Percentiles rank a stretch among this genome's conserved stretches.
phyloP scores from a whole-genome alignment of 2,329 filamentous ascomycete genomes.

The Phoma herbarum region DNA sequence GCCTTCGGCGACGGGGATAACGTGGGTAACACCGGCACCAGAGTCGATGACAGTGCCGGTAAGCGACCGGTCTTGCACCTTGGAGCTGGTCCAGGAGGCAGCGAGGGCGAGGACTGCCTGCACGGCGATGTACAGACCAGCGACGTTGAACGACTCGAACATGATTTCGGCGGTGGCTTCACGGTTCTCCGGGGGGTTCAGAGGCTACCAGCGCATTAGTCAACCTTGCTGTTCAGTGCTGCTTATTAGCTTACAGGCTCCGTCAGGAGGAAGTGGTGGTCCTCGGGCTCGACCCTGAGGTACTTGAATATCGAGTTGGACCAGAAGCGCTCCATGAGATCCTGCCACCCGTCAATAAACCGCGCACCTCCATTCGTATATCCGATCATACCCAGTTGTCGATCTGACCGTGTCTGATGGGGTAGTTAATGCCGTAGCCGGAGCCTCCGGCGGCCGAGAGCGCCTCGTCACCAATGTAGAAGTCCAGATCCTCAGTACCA shows the following conservation, averaged over 20 bases:
- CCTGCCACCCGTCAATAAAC: slow-evolving; percentile 61
- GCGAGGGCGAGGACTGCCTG: slow-evolving; percentile 96
- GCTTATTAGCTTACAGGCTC: slow-evolving; percentile 77
- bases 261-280: slow-evolving; percentile 97
- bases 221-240: background rate
- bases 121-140: slow-evolving; percentile 97
- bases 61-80: slow-evolving; percentile 93
- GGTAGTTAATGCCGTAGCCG: slow-evolving; percentile 95
- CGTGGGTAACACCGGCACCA: slow-evolving; percentile 97
- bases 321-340: slow-evolving; percentile 99
- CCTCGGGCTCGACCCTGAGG: slow-evolving; percentile 94
- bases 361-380: background rate
- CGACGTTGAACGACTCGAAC: slow-evolving; percentile 99
- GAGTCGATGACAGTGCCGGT: slow-evolving; percentile 99
- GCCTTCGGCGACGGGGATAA: slow-evolving; percentile 97
- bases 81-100: slow-evolving; percentile 98
- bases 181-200: slow-evolving; percentile 98
- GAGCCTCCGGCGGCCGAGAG: slow-evolving; percentile 83
- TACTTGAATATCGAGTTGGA: slow-evolving; percentile 99
- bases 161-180: slow-evolving; percentile 99
- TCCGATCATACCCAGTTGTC: slow-evolving; percentile 85
- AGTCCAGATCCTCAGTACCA: slow-evolving; percentile 96
- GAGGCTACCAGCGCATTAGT: slow-evolving; percentile 68
- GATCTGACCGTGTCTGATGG: slow-evolving; percentile 96
- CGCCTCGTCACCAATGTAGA: slow-evolving; percentile 98